Evolutionary conservation across 2,329 filamentous ascomycete genomes (phyloP).

Genomic region (Alternaria brassicae): DNA sequence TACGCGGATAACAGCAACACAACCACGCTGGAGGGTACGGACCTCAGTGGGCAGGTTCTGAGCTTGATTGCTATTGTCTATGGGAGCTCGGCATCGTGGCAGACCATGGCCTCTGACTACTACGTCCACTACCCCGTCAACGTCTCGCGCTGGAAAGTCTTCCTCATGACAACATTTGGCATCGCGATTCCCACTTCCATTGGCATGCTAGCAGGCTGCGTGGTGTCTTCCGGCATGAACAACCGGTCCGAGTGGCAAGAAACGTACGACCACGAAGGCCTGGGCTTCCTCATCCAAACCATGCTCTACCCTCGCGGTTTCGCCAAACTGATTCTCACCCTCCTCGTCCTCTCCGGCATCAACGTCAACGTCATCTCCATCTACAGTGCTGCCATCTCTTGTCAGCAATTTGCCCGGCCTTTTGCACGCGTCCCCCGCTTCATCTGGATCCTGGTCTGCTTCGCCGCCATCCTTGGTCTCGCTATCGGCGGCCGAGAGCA

Average conservation of each 20-base stretch:
- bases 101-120: slow-evolving; percentile 54
- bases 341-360: slow-evolving; percentile 54
- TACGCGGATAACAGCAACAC: slow-evolving; percentile 53
- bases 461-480: slow-evolving; percentile 53
- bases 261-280: slow-evolving; percentile 53
- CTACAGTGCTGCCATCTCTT: slow-evolving; percentile 58
- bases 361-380: slow-evolving; percentile 58
- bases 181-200: slow-evolving; percentile 54
- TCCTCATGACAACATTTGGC: slow-evolving; percentile 53
- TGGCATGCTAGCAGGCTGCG: slow-evolving; percentile 55
- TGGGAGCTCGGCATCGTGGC: slow-evolving; percentile 53
- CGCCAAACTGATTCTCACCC: slow-evolving; percentile 57
- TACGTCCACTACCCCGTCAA: slow-evolving; percentile 54
- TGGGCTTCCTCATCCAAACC: slow-evolving; percentile 57
- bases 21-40: slow-evolving; percentile 42
- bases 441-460: slow-evolving; percentile 56
- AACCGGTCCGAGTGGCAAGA: slow-evolving; percentile 48
- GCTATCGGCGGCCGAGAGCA: slow-evolving; percentile 54
- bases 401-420: slow-evolving; percentile 57
- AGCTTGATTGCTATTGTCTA: slow-evolving; percentile 43
- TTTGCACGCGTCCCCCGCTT: slow-evolving; percentile 61
- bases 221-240: slow-evolving; percentile 49
- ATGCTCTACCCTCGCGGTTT: slow-evolving; percentile 57
- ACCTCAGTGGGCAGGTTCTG: slow-evolving; percentile 40
- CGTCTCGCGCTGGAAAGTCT: slow-evolving; percentile 50